phyloP scores from a whole-genome alignment of 305 asterid species.

The Solanum hybrid region DNA sequence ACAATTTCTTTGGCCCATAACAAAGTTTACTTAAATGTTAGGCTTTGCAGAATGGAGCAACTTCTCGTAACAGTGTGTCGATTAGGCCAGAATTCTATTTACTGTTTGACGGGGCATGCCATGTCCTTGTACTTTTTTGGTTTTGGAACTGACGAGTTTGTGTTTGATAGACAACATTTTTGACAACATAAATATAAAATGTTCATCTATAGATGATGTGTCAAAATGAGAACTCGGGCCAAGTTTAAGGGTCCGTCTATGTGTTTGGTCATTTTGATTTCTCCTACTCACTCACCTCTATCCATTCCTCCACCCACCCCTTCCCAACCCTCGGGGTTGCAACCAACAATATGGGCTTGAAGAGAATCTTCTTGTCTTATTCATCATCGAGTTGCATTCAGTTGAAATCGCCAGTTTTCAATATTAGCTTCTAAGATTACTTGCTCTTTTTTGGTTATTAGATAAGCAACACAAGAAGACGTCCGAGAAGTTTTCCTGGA shows the following conservation, averaged over 20 bases:
- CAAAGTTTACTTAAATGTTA: not conserved
- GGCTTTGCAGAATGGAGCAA: not conserved
- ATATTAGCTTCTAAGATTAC: not conserved
- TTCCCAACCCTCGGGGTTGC: not conserved
- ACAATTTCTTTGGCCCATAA: not conserved
- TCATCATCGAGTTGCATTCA: not conserved
- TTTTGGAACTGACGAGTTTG: not conserved
- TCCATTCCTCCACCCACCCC: not conserved
- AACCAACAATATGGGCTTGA: not conserved
- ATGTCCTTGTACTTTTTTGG: not conserved
- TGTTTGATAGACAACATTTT: not conserved
- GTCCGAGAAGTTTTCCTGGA: slow-evolving; percentile 28
- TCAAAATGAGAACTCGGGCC: not conserved
- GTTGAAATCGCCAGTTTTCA: not conserved
- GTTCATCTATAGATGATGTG: not conserved
- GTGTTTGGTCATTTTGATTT: not conserved
- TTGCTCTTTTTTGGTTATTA: slow-evolving; percentile 19
- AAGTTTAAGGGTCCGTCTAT: not conserved
- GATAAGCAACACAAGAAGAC: slow-evolving; percentile 28
- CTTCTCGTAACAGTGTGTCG: not conserved
- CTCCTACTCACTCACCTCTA: not conserved
- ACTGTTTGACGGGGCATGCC: not conserved
- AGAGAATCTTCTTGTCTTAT: not conserved
- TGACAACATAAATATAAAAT: not conserved
- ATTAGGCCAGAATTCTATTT: not conserved